phyloP scores from a whole-genome alignment of 345 rosid species.

The Lumnitzera littorea region DNA sequence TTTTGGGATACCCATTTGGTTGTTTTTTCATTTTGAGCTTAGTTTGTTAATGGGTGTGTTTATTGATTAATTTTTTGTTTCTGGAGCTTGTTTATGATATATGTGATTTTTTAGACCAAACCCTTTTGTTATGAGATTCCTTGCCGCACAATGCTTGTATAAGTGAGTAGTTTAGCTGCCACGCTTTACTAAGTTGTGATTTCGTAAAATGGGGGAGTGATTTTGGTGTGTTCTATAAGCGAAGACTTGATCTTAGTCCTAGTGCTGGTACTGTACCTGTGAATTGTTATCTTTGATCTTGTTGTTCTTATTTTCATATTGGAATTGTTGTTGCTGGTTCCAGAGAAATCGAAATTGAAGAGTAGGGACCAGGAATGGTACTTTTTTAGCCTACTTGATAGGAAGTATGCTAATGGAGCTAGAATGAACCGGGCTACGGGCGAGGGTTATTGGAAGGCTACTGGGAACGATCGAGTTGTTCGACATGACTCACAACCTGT shows the following conservation, averaged over 20 bases:
- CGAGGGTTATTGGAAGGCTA: constrained; percentile 66
- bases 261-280: not conserved
- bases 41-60: too few relatives aligned
- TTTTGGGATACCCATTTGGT: not conserved
- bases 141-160: too few relatives aligned
- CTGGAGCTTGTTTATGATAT: not conserved
- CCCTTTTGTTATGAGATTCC: too few relatives aligned
- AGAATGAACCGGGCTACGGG: constrained; percentile 55
- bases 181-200: too few relatives aligned
- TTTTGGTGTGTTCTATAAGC: too few relatives aligned
- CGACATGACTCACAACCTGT: constrained; percentile 23
- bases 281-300: not conserved
- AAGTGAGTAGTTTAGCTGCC: too few relatives aligned
- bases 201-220: too few relatives aligned
- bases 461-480: constrained; percentile 52
- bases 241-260: not conserved
- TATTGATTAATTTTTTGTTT: not conserved
- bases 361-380: constrained; percentile 75
- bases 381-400: constrained; percentile 70
- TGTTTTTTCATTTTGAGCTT: not conserved
- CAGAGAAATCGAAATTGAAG: constrained; percentile 39
- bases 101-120: not conserved
- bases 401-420: constrained; percentile 64
- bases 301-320: not conserved
- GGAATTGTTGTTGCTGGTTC: not conserved